phyloP scores from a whole-genome alignment of 352 stramenopile genomes.

The Phytopythium montanum region DNA sequence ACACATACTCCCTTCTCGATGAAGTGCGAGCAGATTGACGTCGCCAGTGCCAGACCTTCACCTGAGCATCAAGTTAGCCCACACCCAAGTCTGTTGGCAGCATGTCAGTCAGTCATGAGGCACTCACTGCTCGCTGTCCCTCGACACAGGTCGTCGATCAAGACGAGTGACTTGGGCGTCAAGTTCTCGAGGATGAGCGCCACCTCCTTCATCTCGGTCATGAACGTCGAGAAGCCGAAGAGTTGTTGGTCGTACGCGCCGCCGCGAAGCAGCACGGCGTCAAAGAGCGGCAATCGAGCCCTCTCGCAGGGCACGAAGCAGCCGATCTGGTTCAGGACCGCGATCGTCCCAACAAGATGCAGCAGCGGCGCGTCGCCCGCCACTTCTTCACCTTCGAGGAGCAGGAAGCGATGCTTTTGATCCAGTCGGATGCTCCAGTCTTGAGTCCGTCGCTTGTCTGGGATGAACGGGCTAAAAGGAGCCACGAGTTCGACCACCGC shows the following conservation, averaged over 20 bases:
- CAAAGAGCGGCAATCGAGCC: constrained; percentile 37
- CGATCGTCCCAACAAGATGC: constrained; percentile 23
- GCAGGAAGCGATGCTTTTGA: constrained; percentile 20
- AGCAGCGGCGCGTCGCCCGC: constrained; percentile 7
- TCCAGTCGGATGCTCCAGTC: constrained; percentile 10
- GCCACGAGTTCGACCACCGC: constrained; percentile 15
- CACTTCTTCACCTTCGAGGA: constrained; percentile 15
- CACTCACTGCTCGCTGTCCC: constrained; percentile 32
- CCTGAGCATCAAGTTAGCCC: constrained; percentile 7
- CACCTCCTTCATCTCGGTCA: constrained; percentile 55
- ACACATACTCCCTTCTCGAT: constrained; percentile 20
- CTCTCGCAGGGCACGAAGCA: constrained; percentile 52
- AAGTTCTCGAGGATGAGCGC: constrained; percentile 27
- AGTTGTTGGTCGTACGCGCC: constrained; percentile 48
- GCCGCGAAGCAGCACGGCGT: constrained; percentile 33
- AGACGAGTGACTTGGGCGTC: constrained; percentile 29
- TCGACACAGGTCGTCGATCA: constrained; percentile 54
- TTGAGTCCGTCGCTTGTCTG: not conserved
- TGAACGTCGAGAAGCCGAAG: constrained; percentile 44
- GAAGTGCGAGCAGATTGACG: constrained; percentile 28
- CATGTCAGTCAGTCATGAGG: not conserved
- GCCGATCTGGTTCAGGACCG: constrained; percentile 51
- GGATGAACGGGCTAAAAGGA: constrained; percentile 12
- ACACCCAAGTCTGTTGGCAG: not conserved
- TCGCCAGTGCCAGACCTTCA: constrained; percentile 28